Evolutionary conservation across 768 basidiomycete genomes (phyloP), one percentile per base, ranked within the genome.

Genomic region (Leccinum variicolor): DNA sequence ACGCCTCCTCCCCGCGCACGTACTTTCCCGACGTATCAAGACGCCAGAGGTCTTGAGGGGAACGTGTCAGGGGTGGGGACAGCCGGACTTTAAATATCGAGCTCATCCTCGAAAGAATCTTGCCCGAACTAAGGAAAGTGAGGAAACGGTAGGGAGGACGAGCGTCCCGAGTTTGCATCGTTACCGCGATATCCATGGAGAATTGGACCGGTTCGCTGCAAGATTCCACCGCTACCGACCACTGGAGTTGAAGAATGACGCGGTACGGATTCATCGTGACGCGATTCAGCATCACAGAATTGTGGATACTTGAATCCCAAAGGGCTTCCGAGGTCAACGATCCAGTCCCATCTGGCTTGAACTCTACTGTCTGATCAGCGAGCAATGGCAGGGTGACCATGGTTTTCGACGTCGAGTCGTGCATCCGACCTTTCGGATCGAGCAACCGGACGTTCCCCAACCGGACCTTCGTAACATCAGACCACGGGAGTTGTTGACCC

Each of bases 21-120:
- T 95, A 98, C 70, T 94, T 95, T 74, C 92, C 90, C 28, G 91
- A 86, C 1, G 96, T 98, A 75, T 99, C 94, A 52, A 98, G 77
- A 41, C 94, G 79, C 97, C 96, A 98, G 14, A 99, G 78, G 61
- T 98, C 94, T 69, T 85, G 85, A 2, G 92, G 83, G 1, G 90
- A 94, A 46, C 92, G 85, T 19, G 92, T 93, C 59, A 92, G 75
- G 15, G 92, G 89, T 13, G 96, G 94, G 3, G 85, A 84, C 31
- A 98, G 79, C 47, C 83, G 81, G 50, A 98, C 81, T 31, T 79
- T 82, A 77, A 95, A 99, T 47, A 97, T 81, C n/a, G 85, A 84
- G 66, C 89, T 91, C 39, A 87, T 84, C 74, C 90, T 89, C 31
- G 85, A 78, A 19, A 93, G 77, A 29, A 92, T 82, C 69, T 89